Conservation (phyloP, 805 yeast species). For the Wickerhamomyces chambardii region DNA sequence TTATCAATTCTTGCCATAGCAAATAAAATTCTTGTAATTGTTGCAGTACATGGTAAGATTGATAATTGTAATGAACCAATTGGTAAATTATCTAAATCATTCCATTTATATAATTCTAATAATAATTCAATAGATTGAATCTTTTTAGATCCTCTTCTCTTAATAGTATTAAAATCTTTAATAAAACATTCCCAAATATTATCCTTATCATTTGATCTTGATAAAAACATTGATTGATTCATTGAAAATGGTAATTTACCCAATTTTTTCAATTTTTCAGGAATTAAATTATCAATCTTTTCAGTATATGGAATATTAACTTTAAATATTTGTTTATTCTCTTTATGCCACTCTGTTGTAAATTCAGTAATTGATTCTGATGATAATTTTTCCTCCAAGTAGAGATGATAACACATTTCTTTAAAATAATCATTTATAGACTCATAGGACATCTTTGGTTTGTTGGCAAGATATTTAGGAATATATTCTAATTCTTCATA, state of each 20-base stretch:
- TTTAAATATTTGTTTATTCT: slow-evolving; percentile 29
- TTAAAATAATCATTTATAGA: slow-evolving; percentile 42
- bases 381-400: slow-evolving; percentile 50
- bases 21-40: slow-evolving; percentile 51
- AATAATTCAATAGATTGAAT: slow-evolving; percentile 39
- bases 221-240: slow-evolving; percentile 48
- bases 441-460: slow-evolving; percentile 38
- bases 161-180: slow-evolving; percentile 29
- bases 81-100: slow-evolving; percentile 37
- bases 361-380: slow-evolving; percentile 37
- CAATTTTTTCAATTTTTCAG: slow-evolving; percentile 41
- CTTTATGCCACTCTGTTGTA: slow-evolving; percentile 43
- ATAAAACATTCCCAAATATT: slow-evolving; percentile 55
- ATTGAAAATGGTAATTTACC: slow-evolving; percentile 51
- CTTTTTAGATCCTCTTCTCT: slow-evolving; percentile 16
- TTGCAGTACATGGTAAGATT: slow-evolving; percentile 54
- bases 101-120: slow-evolving; percentile 52
- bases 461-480: slow-evolving; percentile 15
- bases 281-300: slow-evolving; percentile 38
- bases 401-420: slow-evolving; percentile 52
- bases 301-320: slow-evolving; percentile 33
- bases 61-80: slow-evolving; percentile 26
- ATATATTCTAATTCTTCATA: slow-evolving; percentile 17
- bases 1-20: slow-evolving; percentile 57
- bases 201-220: slow-evolving; percentile 34